Evolutionary conservation across 2,329 filamentous ascomycete species (phyloP), one percentile per base, ranked within the genome.

Genomic region (Leptodontidium sp.): DNA sequence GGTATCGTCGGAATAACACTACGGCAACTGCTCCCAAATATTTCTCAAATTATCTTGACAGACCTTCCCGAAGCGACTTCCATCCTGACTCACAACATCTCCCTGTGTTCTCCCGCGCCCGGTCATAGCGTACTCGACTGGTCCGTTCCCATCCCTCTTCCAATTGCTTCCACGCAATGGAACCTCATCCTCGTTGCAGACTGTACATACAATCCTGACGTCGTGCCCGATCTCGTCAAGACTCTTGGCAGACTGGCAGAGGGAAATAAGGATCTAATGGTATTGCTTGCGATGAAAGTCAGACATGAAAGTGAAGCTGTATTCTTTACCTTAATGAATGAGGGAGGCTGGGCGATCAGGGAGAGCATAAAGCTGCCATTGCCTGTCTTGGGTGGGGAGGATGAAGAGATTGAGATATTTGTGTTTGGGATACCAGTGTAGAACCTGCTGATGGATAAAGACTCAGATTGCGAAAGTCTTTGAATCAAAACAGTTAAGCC

Each of bases 151-250:
- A 78, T 89, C 7, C 72, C 76, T 9, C 0, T 62, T 0, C 45
- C 58, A n/a, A 58, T 83, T 12, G 75, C 73, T 26, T 72, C 74
- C 29, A 75, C 75, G 47, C 74, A 74, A 12, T 83, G 87, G 74
- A 86, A 91, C 76, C 75, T 93, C 43, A 83, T 92, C 26, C 77
- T 92, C 4, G 85, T 91, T 0, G 88, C 89, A 1, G 91, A 93
- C 77, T 93, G 91, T 79, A 93, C 90, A 1, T 93, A 93, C 79
- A 93, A 93, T 77, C 82, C 86, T 17, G 89, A 91, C 74, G 90
- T 87, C 68, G 85, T 90, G 63, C 87, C 88, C 2, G 84, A 87
- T 29, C 80, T 93, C 47, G 89, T 92, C 8, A 79, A 80, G 35
- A 89, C 88, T 1, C 79, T 93, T 11, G 73, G 26, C 21, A 58